Base-by-base conservation (phyloP, 1,284 basidiomycete species). In the Butyriboletus appendiculatus region DNA sequence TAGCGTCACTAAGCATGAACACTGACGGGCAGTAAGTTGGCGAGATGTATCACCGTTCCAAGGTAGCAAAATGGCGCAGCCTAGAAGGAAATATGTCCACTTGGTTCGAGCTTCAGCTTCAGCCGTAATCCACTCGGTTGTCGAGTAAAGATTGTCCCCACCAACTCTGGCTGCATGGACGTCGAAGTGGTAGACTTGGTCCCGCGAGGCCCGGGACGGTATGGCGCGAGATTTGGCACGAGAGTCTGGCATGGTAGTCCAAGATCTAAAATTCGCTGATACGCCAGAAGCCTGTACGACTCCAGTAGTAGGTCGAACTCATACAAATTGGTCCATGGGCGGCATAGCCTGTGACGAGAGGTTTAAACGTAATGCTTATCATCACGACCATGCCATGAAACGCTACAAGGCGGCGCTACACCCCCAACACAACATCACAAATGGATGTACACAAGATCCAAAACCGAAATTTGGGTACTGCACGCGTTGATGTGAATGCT, bases 21-120 rank as follows among this genome's bases (percentile, higher is more conserved):
- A 20, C n/a, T n/a, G 18, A 24, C 12, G 11, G 6, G 8, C 18
- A 33, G 16, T 16, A n/a, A n/a, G n/a, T 42, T 51, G 40, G 18
- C 16, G 40, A 38, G 28, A 45, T 14, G 11, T 22, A 79, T 59
- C 59, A 89, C 88, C 87, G 66, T 90, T 91, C 87, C 87, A 92
- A 48, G 88, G 88, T 14, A 92, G 70, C 6, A 91, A 76, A 2
- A 86, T 78, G 16, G 86, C 82, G 59, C 82, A 83, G 5, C 88
- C 88, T 22, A 90, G 72, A 15, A 88, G 70, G 61, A 89, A 88
- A 61, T 84, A 77, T 45, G 84, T 77, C 80, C 84, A 84, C 39
- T 73, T 68, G 59, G 85, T 78, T 47, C 75, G 73, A 30, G 28
- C 28, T 30, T 30, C 26, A n/a, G 69, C 26, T 20, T 46, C 79